Conservation (phyloP, 768 basidiomycete species). For the Russula foetens region DNA sequence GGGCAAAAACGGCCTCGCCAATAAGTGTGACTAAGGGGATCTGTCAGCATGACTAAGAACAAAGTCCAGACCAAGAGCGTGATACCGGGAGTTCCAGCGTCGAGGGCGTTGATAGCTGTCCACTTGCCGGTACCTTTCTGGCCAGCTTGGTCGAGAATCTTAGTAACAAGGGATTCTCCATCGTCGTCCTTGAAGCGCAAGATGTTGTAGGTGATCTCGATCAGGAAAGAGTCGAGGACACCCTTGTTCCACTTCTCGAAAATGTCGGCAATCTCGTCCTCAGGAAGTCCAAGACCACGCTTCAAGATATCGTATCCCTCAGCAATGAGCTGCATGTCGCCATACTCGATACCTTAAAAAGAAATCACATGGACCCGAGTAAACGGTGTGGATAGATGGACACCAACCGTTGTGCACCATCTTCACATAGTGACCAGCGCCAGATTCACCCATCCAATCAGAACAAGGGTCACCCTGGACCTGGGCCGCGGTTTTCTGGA, state of each 20-base stretch:
- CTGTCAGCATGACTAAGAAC: constrained; percentile 7
- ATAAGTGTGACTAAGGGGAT: constrained; percentile 79
- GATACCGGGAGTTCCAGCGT: constrained; percentile 79
- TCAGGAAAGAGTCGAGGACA: constrained; percentile 98
- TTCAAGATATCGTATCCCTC: constrained; percentile 99
- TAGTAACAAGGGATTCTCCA: constrained; percentile 81
- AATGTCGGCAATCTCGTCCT: constrained; percentile 90
- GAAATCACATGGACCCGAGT: background rate
- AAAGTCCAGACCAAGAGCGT: background rate
- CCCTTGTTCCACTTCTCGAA: constrained; percentile 97
- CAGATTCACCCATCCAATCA: constrained; percentile 98
- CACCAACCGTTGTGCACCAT: constrained; percentile 93
- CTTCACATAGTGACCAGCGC: constrained; percentile 97
- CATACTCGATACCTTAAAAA: constrained; percentile 89
- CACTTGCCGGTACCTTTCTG: constrained; percentile 99
- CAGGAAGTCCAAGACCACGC: constrained; percentile 81
- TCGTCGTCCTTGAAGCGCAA: constrained; percentile 96
- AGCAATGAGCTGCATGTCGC: constrained; percentile 98
- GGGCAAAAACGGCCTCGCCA: constrained; percentile 98
- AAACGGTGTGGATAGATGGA: constrained; percentile 5
- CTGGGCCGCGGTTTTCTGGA: constrained; percentile 97
- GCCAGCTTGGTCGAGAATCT: constrained; percentile 93
- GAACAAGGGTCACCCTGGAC: constrained; percentile 95
- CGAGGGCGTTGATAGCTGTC: constrained; percentile 96
- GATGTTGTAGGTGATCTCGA: constrained; percentile 96